Conservation (phyloP, 2,329 filamentous ascomycete species). For the Claviceps spartinae region DNA sequence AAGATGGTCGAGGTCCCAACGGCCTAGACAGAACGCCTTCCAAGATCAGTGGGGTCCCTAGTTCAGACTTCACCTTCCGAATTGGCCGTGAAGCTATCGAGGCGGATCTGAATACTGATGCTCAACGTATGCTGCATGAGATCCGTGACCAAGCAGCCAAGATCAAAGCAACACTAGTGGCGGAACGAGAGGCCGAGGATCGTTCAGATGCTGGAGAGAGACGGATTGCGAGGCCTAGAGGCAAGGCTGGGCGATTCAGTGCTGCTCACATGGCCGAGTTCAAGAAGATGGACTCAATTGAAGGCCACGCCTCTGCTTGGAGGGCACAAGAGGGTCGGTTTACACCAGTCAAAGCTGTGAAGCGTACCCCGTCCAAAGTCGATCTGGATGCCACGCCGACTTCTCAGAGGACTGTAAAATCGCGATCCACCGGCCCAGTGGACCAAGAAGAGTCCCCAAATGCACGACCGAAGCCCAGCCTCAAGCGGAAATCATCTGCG, state of each 20-base stretch:
- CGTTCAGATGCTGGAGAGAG: constrained; percentile 33
- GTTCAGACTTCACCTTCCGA: constrained; percentile 54
- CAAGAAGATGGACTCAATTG: constrained; percentile 96
- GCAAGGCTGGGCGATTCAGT: constrained; percentile 67
- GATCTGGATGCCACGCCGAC: constrained; percentile 24
- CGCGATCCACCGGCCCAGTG: constrained; percentile 44
- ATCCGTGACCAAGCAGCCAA: constrained; percentile 58
- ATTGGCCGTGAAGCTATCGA: constrained; percentile 44
- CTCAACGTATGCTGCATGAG: constrained; percentile 48
- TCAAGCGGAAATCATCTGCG: constrained; percentile 20
- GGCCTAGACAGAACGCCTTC: constrained; percentile 43
- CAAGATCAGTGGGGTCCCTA: constrained; percentile 36
- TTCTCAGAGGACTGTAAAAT: constrained; percentile 25
- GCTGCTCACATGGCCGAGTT: constrained; percentile 78
- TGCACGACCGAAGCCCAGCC: constrained; percentile 20
- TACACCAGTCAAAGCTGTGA: constrained; percentile 32
- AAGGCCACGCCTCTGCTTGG: constrained; percentile 68
- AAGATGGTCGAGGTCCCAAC: constrained; percentile 25
- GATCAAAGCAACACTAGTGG: constrained; percentile 55
- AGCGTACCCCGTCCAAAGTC: constrained; percentile 32
- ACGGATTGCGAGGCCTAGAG: constrained; percentile 68
- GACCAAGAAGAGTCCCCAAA: constrained; percentile 47
- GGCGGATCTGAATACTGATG: constrained; percentile 45
- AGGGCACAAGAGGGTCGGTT: constrained; percentile 41
- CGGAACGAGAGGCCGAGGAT: constrained; percentile 43